These are phyloP conservation scores for Chaetomium globosum DNA, from an alignment of 2,329 filamentous ascomycete genomes.

Conservation along the genomic window DNA sequence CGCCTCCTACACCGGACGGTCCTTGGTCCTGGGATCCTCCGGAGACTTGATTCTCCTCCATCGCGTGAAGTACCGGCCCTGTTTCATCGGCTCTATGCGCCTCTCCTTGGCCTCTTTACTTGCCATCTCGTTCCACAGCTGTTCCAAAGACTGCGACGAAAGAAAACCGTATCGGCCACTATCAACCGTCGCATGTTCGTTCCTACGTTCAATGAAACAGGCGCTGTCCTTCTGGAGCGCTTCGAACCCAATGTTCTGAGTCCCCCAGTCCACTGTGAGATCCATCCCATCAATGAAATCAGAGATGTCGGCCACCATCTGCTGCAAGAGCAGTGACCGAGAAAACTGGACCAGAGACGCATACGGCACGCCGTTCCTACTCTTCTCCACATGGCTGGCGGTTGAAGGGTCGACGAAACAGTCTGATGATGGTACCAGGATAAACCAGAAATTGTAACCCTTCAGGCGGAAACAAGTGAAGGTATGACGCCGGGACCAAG, in stretches of 20 bases:
- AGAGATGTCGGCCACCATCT: neutral
- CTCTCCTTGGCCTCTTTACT: constrained; percentile 12
- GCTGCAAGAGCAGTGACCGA: constrained; percentile 14
- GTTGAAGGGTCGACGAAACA: constrained; percentile 11
- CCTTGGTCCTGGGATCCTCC: constrained; percentile 15
- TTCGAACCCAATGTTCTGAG: neutral
- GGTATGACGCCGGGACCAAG: constrained; percentile 1
- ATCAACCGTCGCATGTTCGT: neutral
- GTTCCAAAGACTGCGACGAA: neutral
- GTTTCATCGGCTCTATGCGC: constrained; percentile 17
- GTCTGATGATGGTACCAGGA: constrained; percentile 13
- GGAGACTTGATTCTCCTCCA: constrained; percentile 16
- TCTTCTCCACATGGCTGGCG: constrained; percentile 6
- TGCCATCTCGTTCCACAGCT: constrained; percentile 5
- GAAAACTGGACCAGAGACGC: constrained; percentile 15
- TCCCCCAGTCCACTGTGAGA: constrained; percentile 7
- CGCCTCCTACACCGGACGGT: constrained; percentile 6
- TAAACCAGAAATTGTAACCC: constrained; percentile 17
- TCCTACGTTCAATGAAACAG: neutral
- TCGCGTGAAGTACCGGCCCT: constrained; percentile 16
- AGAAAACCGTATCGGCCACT: neutral
- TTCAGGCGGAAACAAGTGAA: constrained; percentile 15
- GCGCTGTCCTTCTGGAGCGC: constrained; percentile 8
- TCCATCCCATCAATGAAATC: constrained; percentile 22
- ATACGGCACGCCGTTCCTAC: constrained; percentile 17